Conservation (phyloP, 768 basidiomycete genomes). For the Agrocybe pediades region DNA sequence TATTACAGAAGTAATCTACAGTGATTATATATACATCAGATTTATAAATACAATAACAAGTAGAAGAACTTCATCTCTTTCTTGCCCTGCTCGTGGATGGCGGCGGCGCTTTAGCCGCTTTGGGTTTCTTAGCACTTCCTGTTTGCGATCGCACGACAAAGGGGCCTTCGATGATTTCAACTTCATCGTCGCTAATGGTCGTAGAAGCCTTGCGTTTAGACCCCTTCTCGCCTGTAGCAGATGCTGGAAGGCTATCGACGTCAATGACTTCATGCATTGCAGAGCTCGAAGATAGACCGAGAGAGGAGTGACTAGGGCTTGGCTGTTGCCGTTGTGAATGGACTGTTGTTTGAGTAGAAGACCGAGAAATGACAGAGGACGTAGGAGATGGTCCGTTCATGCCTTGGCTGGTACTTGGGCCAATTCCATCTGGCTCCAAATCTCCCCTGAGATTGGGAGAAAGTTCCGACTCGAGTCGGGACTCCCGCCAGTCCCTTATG, state of each 20-base stretch:
- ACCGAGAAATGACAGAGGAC: conserved; percentile 43
- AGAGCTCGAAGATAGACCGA: conserved; percentile 43
- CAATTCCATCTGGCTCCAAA: conserved; percentile 14
- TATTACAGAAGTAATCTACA: too few species aligned
- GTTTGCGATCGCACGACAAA: conserved; percentile 18
- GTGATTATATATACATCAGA: too few species aligned
- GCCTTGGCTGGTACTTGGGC: conserved; percentile 10
- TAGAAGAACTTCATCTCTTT: conserved; percentile 35
- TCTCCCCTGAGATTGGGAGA: conserved; percentile 22
- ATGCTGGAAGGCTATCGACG: conserved; percentile 33
- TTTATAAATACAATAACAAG: not conserved
- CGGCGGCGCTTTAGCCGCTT: conserved; percentile 30
- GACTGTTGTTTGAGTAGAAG: conserved; percentile 49
- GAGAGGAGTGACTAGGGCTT: conserved; percentile 48
- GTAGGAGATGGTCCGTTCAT: conserved; percentile 38
- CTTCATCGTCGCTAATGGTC: conserved; percentile 52
- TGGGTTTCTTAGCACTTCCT: conserved; percentile 31
- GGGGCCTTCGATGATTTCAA: conserved; percentile 54
- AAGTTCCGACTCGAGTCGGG: conserved; percentile 44
- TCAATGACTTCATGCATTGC: conserved; percentile 41
- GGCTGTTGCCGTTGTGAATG: conserved; percentile 47
- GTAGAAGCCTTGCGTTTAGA: conserved; percentile 59
- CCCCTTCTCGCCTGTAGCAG: conserved; percentile 11
- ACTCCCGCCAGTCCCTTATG: conserved; percentile 78
- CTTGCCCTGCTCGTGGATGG: conserved; percentile 40